Percentiles rank a stretch among this genome's conserved stretches.
These are phyloP conservation scores for Trichosanthes truncata DNA, from an alignment of 306 rosid species.

Conservation along the genomic window DNA sequence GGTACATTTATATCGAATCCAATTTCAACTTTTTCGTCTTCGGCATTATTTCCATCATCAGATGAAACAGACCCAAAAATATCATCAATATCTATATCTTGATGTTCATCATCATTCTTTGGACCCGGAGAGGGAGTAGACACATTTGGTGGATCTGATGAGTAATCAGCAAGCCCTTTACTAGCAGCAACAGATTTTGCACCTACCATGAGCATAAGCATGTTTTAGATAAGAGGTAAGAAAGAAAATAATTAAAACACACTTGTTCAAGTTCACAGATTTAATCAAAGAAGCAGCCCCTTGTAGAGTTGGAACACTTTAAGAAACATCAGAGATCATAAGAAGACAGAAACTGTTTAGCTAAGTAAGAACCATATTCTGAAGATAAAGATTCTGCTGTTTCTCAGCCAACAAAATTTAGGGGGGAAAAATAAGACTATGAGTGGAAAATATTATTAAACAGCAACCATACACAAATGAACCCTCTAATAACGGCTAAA, in stretches of 20 bases:
- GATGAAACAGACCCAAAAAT: conserved; percentile 59
- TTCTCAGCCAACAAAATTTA: neutral
- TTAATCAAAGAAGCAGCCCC: neutral
- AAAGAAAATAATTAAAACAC: neutral
- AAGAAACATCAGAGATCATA: neutral
- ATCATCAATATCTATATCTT: conserved; percentile 53
- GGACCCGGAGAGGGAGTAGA: conserved; percentile 40
- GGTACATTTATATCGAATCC: conserved; percentile 50
- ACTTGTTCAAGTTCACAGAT: neutral
- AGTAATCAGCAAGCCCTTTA: conserved; percentile 32
- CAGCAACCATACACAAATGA: neutral
- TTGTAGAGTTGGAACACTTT: neutral
- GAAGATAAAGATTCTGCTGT: neutral
- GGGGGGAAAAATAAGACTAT: neutral
- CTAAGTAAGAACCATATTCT: neutral
- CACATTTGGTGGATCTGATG: conserved; percentile 33
- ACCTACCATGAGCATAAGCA: conserved; percentile 34
- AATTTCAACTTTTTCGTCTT: conserved; percentile 43
- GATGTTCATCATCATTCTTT: conserved; percentile 58
- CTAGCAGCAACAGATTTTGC: conserved; percentile 29
- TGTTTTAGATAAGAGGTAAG: neutral
- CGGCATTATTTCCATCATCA: conserved; percentile 46
- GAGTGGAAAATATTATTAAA: neutral
- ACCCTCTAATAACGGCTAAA: neutral
- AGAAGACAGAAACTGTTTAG: neutral